Evolutionary conservation across 805 yeast species (phyloP).

Genomic region (Cyberlindnera subsufficiens): DNA sequence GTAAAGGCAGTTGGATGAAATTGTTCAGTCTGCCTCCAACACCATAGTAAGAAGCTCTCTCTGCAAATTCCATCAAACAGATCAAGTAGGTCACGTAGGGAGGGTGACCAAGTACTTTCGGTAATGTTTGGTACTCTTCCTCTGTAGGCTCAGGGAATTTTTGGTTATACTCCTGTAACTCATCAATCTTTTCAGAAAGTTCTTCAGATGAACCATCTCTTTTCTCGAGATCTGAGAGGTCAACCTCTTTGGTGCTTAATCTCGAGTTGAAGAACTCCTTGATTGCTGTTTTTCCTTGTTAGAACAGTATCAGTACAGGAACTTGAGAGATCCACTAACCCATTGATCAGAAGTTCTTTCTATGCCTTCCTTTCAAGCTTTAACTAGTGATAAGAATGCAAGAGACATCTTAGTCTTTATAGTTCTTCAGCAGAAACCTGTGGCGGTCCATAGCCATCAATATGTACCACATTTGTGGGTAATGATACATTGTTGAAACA

Average conservation of each 20-base stretch:
- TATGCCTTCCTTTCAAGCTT: too few relatives aligned
- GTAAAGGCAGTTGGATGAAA: conserved; percentile 57
- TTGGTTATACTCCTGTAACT: conserved; percentile 10
- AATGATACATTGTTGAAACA: too few relatives aligned
- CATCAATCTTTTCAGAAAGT: conserved; percentile 2
- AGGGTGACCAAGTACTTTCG: conserved; percentile 39
- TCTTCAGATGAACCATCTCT: background rate
- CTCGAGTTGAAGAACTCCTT: conserved; percentile 2
- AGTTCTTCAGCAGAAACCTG: too few relatives aligned
- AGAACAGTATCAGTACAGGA: too few relatives aligned
- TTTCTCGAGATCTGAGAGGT: conserved; percentile 1
- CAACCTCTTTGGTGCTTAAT: background rate
- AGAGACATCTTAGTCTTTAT: too few relatives aligned
- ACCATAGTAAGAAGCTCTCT: conserved; percentile 79
- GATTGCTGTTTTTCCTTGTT: background rate
- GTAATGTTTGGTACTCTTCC: conserved; percentile 31
- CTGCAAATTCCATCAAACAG: conserved; percentile 70
- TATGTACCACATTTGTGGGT: too few relatives aligned
- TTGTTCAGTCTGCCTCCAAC: conserved; percentile 71
- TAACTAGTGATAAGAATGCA: too few relatives aligned
- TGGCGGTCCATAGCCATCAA: too few relatives aligned
- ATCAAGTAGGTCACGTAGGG: conserved; percentile 45
- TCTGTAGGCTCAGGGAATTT: conserved; percentile 36
- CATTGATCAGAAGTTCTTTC: too few relatives aligned
- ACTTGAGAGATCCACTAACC: too few relatives aligned